Conservation (phyloP, 2,329 filamentous ascomycete species). For the Colletotrichum zoysiae region DNA sequence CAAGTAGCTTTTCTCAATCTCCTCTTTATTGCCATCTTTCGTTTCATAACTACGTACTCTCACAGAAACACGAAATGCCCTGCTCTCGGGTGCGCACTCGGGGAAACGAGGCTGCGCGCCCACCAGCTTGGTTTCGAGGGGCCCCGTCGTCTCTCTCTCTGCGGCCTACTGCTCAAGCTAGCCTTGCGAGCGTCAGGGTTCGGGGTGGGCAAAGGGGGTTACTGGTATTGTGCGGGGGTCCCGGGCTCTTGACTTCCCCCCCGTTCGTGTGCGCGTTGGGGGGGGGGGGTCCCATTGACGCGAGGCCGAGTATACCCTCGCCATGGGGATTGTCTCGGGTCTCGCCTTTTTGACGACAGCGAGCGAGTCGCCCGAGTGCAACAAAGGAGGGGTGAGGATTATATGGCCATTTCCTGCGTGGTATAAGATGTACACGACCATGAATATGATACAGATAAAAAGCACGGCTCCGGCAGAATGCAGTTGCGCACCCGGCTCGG, state of each 20-base stretch:
- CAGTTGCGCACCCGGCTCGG: background rate
- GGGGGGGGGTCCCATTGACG: background rate
- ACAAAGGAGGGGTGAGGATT: background rate
- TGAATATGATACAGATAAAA: conserved; percentile 8
- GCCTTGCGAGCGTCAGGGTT: background rate
- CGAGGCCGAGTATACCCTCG: background rate
- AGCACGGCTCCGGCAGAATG: background rate
- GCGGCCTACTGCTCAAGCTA: background rate
- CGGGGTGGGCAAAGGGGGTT: background rate
- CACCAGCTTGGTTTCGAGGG: background rate
- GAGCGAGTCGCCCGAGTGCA: background rate
- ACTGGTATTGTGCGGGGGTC: background rate
- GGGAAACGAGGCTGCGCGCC: background rate
- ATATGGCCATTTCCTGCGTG: conserved; percentile 1
- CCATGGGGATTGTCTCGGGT: background rate
- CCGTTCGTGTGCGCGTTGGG: background rate
- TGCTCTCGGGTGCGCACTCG: background rate
- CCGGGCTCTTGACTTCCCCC: background rate
- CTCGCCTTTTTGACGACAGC: background rate
- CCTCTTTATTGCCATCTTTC: background rate
- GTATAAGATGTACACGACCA: background rate
- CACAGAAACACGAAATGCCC: background rate
- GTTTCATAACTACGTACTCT: background rate
- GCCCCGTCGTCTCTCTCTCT: background rate
- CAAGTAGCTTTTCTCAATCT: background rate